A percentile compares a stretch with the other conserved stretches of the same genome.
Evolutionary conservation across 257 asterid genomes (phyloP).

Genomic region (Solanum clarkiae): DNA sequence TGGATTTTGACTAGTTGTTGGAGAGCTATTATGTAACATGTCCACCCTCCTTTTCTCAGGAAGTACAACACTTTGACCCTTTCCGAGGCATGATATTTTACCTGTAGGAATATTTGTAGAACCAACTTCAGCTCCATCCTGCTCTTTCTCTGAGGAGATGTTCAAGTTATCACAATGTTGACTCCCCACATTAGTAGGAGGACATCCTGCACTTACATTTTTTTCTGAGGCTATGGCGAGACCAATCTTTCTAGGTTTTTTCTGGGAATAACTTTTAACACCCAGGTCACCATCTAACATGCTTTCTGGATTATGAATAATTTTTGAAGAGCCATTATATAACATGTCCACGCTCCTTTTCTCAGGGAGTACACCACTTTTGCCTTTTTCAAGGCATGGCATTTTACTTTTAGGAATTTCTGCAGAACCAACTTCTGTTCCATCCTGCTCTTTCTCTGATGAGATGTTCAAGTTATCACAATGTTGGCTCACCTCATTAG

Average conservation of each 20-base stretch:
- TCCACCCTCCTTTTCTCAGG: slow-evolving; percentile 25
- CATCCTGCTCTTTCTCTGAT: slow-evolving; percentile 13
- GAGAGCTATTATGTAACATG: slow-evolving; percentile 18
- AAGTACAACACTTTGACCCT: slow-evolving; percentile 16
- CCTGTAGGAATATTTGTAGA: slow-evolving; percentile 19
- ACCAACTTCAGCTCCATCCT: slow-evolving; percentile 9
- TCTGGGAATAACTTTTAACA: slow-evolving; percentile 14
- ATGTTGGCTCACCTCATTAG: slow-evolving; percentile 7
- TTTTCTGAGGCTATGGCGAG: slow-evolving; percentile 23
- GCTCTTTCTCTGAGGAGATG: slow-evolving; percentile 5
- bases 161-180: slow-evolving; percentile 17
- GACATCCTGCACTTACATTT: slow-evolving; percentile 17
- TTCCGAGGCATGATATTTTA: slow-evolving; percentile 9
- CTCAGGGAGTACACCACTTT: slow-evolving; percentile 11
- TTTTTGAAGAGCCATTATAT: slow-evolving; percentile 16
- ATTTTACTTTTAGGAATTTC: slow-evolving; percentile 18
- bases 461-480: slow-evolving; percentile 16
- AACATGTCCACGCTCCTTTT: slow-evolving; percentile 30
- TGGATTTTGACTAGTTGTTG: slow-evolving; percentile 9
- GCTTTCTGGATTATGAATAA: slow-evolving; percentile 7
- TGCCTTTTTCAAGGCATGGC: slow-evolving; percentile 18
- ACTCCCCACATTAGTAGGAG: slow-evolving; percentile 2
- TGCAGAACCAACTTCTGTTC: slow-evolving; percentile 4
- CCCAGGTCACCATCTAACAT: slow-evolving; percentile 9
- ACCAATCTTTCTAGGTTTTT: slow-evolving; percentile 18